Conservation (phyloP, 2,329 filamentous ascomycete genomes). For the Setomelanomma holmii region DNA sequence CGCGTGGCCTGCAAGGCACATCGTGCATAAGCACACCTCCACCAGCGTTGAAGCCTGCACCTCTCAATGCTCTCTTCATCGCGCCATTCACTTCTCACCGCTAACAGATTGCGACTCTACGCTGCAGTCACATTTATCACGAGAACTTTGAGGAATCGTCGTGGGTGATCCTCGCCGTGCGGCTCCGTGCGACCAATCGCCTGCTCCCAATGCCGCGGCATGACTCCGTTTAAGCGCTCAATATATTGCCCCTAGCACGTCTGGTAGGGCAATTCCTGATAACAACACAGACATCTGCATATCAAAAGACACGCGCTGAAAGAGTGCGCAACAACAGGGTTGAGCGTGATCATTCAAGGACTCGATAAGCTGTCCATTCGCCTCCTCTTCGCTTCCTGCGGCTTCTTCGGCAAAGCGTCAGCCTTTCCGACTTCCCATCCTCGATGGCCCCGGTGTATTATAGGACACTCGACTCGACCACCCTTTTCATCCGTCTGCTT, state of each 20-base stretch:
- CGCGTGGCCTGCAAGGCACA: conserved; percentile 26
- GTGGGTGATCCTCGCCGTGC: conserved; percentile 39
- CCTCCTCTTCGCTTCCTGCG: conserved; percentile 15
- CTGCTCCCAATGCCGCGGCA: conserved; percentile 6
- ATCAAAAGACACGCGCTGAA: neutral
- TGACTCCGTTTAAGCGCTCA: conserved; percentile 19
- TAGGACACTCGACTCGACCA: neutral
- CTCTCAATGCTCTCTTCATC: conserved; percentile 13
- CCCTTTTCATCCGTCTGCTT: neutral
- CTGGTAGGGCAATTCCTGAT: neutral
- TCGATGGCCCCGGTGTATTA: neutral
- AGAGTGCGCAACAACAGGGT: neutral
- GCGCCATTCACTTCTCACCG: conserved; percentile 22
- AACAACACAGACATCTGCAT: neutral
- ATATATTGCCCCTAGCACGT: conserved; percentile 1
- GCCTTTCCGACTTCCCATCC: conserved; percentile 10
- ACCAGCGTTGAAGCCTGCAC: conserved; percentile 1
- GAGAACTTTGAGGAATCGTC: conserved; percentile 8
- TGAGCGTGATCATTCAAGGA: conserved; percentile 9
- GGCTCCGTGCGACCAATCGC: conserved; percentile 26
- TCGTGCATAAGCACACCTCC: conserved; percentile 20
- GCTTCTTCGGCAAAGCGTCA: conserved; percentile 1
- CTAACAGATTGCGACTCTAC: conserved; percentile 12
- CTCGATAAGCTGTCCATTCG: conserved; percentile 25
- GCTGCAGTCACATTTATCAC: neutral